A percentile compares a stretch with the other conserved stretches of the same genome.
These are phyloP conservation scores for Albifimbria verrucaria DNA, from an alignment of 2,329 filamentous ascomycete species.

Conservation along the genomic window DNA sequence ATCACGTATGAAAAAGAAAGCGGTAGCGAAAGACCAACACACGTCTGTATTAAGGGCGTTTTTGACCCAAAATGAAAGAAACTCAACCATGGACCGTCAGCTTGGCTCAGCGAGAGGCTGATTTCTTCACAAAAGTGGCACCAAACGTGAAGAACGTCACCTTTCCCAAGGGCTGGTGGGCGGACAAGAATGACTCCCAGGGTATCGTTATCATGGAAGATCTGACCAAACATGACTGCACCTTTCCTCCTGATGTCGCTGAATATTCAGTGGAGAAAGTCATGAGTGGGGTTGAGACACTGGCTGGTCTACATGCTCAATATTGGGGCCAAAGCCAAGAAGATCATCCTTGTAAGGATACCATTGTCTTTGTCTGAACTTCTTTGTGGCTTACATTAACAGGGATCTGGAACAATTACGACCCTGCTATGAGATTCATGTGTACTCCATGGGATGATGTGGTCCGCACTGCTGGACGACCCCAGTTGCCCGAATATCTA, in stretches of 20 bases:
- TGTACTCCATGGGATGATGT: constrained; percentile 23
- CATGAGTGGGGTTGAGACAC: constrained; percentile 32
- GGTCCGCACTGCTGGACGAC: constrained; percentile 24
- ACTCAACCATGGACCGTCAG: constrained; percentile 20
- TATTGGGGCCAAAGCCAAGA: constrained; percentile 30
- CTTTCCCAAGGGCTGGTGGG: constrained; percentile 34
- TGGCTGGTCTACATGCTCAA: constrained; percentile 36
- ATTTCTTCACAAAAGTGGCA: constrained; percentile 33
- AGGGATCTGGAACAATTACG: constrained; percentile 33
- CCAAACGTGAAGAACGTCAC: constrained; percentile 25
- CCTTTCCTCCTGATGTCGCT: constrained; percentile 28
- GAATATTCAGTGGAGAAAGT: constrained; percentile 28
- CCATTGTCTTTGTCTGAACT: no score
- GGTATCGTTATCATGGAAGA: constrained; percentile 37
- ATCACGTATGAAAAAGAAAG: constrained; percentile 23
- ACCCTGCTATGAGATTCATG: constrained; percentile 32
- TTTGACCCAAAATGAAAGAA: constrained; percentile 30
- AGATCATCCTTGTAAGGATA: constrained; percentile 22
- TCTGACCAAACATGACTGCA: constrained; percentile 25
- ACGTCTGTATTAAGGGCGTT: constrained; percentile 34
- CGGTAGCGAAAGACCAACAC: constrained; percentile 5
- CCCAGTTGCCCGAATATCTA: constrained; percentile 31
- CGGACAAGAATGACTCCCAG: constrained; percentile 28
- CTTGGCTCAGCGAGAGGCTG: constrained; percentile 31
- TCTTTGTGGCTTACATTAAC: not conserved